phyloP scores from a whole-genome alignment of 768 basidiomycete genomes.

The Leccinum rimulosum region DNA sequence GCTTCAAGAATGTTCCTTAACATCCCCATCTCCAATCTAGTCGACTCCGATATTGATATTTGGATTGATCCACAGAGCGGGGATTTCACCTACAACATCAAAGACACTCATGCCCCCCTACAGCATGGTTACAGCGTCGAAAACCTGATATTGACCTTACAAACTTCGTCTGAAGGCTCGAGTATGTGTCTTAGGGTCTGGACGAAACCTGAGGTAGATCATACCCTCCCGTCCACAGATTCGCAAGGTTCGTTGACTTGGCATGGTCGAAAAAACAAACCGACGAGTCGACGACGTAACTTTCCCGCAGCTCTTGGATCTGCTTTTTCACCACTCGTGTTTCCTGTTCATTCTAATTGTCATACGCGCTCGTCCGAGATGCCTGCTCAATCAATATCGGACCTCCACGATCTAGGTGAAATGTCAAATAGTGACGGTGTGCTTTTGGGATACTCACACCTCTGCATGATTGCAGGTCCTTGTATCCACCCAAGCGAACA shows the following conservation, averaged over 20 bases:
- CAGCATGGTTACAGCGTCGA: background rate
- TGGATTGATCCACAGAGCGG: constrained; percentile 1
- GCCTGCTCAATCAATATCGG: background rate
- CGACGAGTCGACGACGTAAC: background rate
- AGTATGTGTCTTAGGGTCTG: background rate
- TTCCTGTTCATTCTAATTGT: background rate
- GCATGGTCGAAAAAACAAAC: background rate
- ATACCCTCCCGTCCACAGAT: background rate
- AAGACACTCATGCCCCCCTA: background rate
- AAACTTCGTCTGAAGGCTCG: background rate
- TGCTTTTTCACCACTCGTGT: background rate
- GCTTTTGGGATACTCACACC: background rate
- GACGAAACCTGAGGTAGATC: background rate
- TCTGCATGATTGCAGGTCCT: background rate
- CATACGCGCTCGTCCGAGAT: background rate
- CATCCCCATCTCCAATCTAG: background rate
- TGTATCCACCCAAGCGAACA: background rate
- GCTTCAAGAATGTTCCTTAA: constrained; percentile 1
- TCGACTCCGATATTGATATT: background rate
- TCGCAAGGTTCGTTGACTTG: background rate
- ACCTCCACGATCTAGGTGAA: background rate
- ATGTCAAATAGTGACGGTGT: background rate
- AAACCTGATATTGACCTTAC: background rate
- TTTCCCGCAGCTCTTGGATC: background rate
- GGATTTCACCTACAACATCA: background rate